A percentile compares a stretch with the other conserved stretches of the same genome.
phyloP scores from a whole-genome alignment of 768 basidiomycete species.

The Austroboletus festivus region DNA sequence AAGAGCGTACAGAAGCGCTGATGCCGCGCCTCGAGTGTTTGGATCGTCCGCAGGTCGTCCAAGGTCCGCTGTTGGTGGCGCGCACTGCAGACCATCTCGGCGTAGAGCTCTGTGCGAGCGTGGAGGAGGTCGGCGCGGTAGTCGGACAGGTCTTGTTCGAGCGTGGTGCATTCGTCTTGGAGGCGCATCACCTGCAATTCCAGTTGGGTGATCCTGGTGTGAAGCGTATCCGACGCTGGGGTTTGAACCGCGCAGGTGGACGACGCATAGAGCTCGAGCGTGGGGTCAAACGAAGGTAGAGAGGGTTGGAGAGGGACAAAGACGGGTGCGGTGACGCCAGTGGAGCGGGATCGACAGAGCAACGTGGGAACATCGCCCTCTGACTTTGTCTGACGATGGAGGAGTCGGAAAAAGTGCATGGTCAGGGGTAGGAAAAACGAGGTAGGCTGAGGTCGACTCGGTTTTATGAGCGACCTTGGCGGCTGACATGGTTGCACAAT shows the following conservation, averaged over 20 bases:
- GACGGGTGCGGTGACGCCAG: conserved; percentile 14
- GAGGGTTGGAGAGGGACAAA: conserved; percentile 22
- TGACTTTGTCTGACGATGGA: conserved; percentile 48
- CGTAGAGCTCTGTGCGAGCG: conserved; percentile 29
- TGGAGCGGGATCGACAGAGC: not conserved
- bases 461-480: conserved; percentile 17
- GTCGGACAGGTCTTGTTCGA: conserved; percentile 29
- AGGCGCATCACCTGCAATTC: conserved; percentile 13
- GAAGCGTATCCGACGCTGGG: conserved; percentile 1
- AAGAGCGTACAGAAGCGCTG: conserved; percentile 24
- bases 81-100: conserved; percentile 26
- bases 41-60: conserved; percentile 25
- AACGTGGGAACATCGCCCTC: conserved; percentile 37
- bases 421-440: not conserved
- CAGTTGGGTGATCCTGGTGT: conserved; percentile 9
- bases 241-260: not conserved
- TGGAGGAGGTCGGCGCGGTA: conserved; percentile 27
- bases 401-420: conserved; percentile 49
- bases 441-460: not conserved
- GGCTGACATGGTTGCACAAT: conserved; percentile 14
- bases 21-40: conserved; percentile 25
- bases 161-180: conserved; percentile 11
- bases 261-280: conserved; percentile 18
- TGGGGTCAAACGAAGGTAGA: conserved; percentile 25
- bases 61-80: conserved; percentile 24